Evolutionary conservation across 2,329 filamentous ascomycete genomes (phyloP).

Genomic region (Xylariomycetidae sp.): DNA sequence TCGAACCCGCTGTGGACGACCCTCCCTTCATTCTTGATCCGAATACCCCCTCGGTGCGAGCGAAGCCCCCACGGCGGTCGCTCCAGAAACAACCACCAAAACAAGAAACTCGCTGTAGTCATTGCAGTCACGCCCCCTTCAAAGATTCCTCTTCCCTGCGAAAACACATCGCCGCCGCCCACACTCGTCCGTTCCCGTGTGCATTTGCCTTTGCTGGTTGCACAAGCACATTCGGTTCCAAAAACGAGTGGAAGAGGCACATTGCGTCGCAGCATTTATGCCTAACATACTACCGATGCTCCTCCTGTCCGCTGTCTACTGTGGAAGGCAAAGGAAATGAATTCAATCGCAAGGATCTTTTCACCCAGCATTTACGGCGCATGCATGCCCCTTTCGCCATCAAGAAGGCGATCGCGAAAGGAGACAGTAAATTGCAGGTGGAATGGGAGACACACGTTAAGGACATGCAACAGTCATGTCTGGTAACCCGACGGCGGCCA

Average conservation of each 20-base stretch:
- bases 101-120: constrained; percentile 54
- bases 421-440: constrained; percentile 51
- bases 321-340: constrained; percentile 44
- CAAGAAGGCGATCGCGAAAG: constrained; percentile 50
- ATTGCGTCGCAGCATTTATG: constrained; percentile 85
- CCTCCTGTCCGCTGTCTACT: constrained; percentile 46
- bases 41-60: constrained; percentile 29
- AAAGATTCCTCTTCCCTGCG: constrained; percentile 60
- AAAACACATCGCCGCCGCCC: constrained; percentile 62
- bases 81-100: constrained; percentile 43
- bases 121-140: constrained; percentile 59
- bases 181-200: constrained; percentile 74
- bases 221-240: constrained; percentile 75
- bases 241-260: constrained; percentile 98
- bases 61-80: constrained; percentile 40
- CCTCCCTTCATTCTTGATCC: constrained; percentile 28
- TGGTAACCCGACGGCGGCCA: constrained; percentile 60
- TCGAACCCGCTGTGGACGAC: constrained; percentile 36
- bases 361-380: constrained; percentile 86
- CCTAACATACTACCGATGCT: constrained; percentile 59
- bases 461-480: constrained; percentile 68
- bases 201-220: constrained; percentile 83
- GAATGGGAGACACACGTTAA: constrained; percentile 62
- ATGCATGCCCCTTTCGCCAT: constrained; percentile 78
- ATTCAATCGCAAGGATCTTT: constrained; percentile 94